phyloP scores from a whole-genome alignment of 257 asterid species.

The Oldenlandia corymbosa region DNA sequence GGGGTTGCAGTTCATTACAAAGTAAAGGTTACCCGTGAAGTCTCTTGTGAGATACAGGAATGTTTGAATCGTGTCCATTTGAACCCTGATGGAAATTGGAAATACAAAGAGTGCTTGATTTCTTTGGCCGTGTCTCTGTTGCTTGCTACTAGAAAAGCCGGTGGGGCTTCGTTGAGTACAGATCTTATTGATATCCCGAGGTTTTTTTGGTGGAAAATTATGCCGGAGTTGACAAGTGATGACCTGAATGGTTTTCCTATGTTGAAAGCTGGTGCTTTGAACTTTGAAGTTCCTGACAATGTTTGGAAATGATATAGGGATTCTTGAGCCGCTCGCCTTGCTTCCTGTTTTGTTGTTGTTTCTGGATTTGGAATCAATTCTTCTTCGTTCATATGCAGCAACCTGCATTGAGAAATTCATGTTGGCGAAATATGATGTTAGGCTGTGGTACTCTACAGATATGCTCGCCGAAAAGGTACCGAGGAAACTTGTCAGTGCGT shows the following conservation, averaged over 20 bases:
- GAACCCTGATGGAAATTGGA: constrained; percentile 82
- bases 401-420: constrained; percentile 91
- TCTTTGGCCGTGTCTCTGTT: constrained; percentile 83
- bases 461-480: constrained; percentile 50
- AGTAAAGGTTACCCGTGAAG: constrained; percentile 71
- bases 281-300: constrained; percentile 81
- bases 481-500: constrained; percentile 80
- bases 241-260: constrained; percentile 76
- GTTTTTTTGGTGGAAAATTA: constrained; percentile 72
- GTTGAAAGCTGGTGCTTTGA: constrained; percentile 91
- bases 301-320: constrained; percentile 78
- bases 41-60: constrained; percentile 57
- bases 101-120: constrained; percentile 88
- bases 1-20: constrained; percentile 78
- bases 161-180: constrained; percentile 69
- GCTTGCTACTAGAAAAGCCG: constrained; percentile 81
- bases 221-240: constrained; percentile 73
- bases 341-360: constrained; percentile 76
- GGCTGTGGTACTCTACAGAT: constrained; percentile 70
- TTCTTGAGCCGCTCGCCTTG: constrained; percentile 55
- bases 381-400: constrained; percentile 94
- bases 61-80: constrained; percentile 59
- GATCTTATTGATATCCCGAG: constrained; percentile 82
- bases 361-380: constrained; percentile 66
- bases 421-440: constrained; percentile 73